Evolutionary conservation across 495 filamentous ascomycete genomes (phyloP), one percentile per base, ranked within the genome.

Genomic region (Penicillium parvum): DNA sequence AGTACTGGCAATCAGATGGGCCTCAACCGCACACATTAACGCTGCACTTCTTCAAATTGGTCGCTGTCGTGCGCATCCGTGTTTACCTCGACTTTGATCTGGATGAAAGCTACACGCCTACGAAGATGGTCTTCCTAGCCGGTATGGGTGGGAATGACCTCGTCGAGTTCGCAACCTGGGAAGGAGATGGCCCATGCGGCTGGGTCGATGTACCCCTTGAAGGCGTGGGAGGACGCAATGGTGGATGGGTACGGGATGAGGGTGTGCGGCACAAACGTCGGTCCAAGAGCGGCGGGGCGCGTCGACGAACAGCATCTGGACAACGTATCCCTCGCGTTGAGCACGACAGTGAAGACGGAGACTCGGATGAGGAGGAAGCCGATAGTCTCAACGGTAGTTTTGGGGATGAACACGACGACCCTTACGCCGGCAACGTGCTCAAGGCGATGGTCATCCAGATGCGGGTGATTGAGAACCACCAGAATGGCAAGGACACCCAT

Each of bases 401-500:
- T 8, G 44, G 40, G 18, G 42, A 38, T 9, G 49, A 52, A 11
- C 41, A 73, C n/a, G 75, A 76, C 1, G 64, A 72, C 33, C 52
- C 62, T 3, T 69, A 69, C 32, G 76, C 80, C 18, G 82, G 80
- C 0, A 81, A 81, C 60, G 85, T 88, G 5, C 76, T 96, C 20
- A 79, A 87, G 47, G 87, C 84, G 25, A 94, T 85, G 68, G 77
- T 97, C 32, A 73, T 96, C 9, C 89, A 96, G 61, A 81, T 97
- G 37, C 78, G 79, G 37, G 77, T 98, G 49, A 76, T 88, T 43
- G 94, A 96, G 68, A 98, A 98, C 53, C 92, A 98, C 66, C 92
- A 98, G 72, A 98, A 98, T 63, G 92, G 92, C 41, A 98, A 98
- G 60, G 92, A 98, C 62, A 98, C 92, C 3, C 92, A 98, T 74